Evolutionary conservation across 768 basidiomycete species (phyloP), one percentile per base, ranked within the genome.

Genomic region (Candolleomyces aberdarensis): DNA sequence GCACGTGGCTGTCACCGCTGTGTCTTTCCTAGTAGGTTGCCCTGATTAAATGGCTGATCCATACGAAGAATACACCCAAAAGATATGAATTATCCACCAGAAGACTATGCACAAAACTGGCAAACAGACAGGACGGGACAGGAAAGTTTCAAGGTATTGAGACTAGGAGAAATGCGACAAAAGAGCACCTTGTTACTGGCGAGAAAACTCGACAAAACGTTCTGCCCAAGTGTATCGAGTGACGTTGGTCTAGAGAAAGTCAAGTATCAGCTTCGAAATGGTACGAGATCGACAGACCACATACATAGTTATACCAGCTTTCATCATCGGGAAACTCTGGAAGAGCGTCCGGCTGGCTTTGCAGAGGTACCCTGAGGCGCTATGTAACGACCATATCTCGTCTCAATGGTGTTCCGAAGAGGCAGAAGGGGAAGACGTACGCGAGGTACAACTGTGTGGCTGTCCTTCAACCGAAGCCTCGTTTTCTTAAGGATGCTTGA

Each of bases 401-500:
- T 44, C 14, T 22, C 20, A 17, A 32, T 13, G 26, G 31, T 8
- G 5, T 39, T 13, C 20, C 11, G 15, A 8, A 44, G 17, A 13
- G 32, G 20, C n/a, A 22, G 49, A 8, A 39, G 13, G 5, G 22
- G 47, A 40, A n/a, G 17, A 14, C 57, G 15, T 36, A 58, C 48
- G 32, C 48, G 74, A 31, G 77, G 70, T 20, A 75, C 49, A 20
- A 77, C 72, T 32, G 62, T 59, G 58, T 73, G 68, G 68, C 66
- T 22, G 19, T 54, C 14, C 62, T 58, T 63, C 66, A 69, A 39
- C 60, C 46, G 43, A 63, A 63, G 15, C 69, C 64, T 52, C 58
- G 68, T 67, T 59, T 58, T 64, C 55, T 36, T 67, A 47, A 54
- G 64, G 54, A 53, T 64, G 7, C 58, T 51, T 5, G 63, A 51